Conservation (phyloP, 1,284 basidiomycete species). For the Neonothopanus nambi region DNA sequence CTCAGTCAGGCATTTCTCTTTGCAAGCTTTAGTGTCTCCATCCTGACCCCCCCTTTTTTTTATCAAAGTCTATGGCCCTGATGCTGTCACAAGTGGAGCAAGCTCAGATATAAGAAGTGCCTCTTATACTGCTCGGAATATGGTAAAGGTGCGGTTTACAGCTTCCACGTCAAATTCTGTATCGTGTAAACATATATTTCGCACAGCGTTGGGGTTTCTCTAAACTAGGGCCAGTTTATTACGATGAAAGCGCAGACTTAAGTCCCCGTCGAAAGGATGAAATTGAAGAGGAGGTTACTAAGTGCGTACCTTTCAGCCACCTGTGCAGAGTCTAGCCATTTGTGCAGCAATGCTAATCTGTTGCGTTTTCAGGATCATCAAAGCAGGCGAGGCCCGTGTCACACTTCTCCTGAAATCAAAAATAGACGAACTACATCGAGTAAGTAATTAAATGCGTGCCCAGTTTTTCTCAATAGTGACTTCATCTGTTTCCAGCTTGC, state of each 20-base stretch:
- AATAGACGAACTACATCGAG: conserved; percentile 80
- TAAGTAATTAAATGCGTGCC: conserved; percentile 35
- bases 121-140: conserved; percentile 77
- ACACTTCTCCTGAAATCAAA: conserved; percentile 67
- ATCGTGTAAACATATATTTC: background rate
- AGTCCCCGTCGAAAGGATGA: conserved; percentile 76
- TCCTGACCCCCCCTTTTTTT: background rate
- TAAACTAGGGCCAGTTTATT: conserved; percentile 82
- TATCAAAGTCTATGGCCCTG: conserved; percentile 76
- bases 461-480: conserved; percentile 8
- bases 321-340: background rate
- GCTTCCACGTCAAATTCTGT: background rate
- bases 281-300: conserved; percentile 82
- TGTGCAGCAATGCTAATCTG: conserved; percentile 2
- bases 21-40: conserved; percentile 10
- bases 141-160: conserved; percentile 75
- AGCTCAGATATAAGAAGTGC: conserved; percentile 83
- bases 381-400: conserved; percentile 73
- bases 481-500: conserved; percentile 61
- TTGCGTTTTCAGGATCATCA: conserved; percentile 59
- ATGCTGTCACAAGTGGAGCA: conserved; percentile 90
- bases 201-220: conserved; percentile 82
- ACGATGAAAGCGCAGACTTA: conserved; percentile 70
- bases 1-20: conserved; percentile 52
- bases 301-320: conserved; percentile 47